Percentiles rank a stretch among this genome's conserved stretches.
Evolutionary conservation across 1,139 yeast genomes (phyloP).

Genomic region (Blastobotrys raffinosifermentans): DNA sequence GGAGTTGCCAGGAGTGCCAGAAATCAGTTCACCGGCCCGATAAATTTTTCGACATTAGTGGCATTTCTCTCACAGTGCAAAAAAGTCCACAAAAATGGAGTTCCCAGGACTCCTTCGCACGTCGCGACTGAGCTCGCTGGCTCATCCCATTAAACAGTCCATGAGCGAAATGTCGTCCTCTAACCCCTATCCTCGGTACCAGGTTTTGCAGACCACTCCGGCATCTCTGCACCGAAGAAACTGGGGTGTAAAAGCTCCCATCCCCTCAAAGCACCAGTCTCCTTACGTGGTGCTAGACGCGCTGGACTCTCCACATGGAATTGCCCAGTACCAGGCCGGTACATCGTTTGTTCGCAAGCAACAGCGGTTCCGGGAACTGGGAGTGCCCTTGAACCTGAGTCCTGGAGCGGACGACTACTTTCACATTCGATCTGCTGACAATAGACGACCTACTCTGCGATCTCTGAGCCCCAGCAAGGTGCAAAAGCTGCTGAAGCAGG

Average conservation of each 20-base stretch:
- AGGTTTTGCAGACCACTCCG: slow-evolving; percentile 52
- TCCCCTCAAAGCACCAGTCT: slow-evolving; percentile 46
- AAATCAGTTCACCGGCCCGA: too few relatives aligned
- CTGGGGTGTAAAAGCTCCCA: slow-evolving; percentile 57
- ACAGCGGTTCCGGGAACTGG: slow-evolving; percentile 48
- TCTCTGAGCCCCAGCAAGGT: slow-evolving; percentile 16
- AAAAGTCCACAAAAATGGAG: too few relatives aligned
- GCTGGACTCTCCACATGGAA: slow-evolving; percentile 47
- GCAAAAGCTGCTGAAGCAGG: slow-evolving; percentile 14
- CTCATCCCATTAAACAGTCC: slow-evolving; percentile 18
- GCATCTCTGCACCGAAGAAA: slow-evolving; percentile 51
- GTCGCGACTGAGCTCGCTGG: slow-evolving; percentile 26
- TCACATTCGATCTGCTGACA: slow-evolving; percentile 19
- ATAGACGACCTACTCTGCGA: slow-evolving; percentile 32
- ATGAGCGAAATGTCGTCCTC: slow-evolving; percentile 14
- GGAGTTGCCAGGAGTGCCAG: too few relatives aligned
- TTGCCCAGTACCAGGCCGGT: slow-evolving; percentile 47
- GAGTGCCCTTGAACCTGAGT: slow-evolving; percentile 34
- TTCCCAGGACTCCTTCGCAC: slow-evolving; percentile 24
- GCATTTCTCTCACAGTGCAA: too few relatives aligned
- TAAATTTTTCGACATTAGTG: too few relatives aligned
- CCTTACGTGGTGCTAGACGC: slow-evolving; percentile 46
- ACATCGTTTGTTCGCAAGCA: slow-evolving; percentile 46
- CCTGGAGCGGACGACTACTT: slow-evolving; percentile 17
- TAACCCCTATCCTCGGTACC: slow-evolving; percentile 43